phyloP scores from a whole-genome alignment of 2,329 filamentous ascomycete species.

The Xylaria arbuscula region DNA sequence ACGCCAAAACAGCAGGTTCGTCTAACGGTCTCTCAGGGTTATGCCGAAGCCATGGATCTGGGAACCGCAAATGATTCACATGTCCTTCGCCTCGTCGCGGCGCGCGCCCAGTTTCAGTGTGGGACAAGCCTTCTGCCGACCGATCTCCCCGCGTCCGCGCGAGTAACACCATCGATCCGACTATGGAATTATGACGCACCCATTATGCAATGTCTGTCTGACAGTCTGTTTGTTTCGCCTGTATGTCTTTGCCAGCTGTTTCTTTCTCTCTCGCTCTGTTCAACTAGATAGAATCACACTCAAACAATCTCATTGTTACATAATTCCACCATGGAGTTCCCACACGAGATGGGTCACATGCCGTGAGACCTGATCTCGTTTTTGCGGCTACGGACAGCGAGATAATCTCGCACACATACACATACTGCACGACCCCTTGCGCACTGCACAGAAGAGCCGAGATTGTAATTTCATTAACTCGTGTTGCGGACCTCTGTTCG shows the following conservation, averaged over 20 bases:
- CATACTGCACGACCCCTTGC: constrained; percentile 12
- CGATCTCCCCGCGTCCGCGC: neutral
- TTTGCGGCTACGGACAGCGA: constrained; percentile 38
- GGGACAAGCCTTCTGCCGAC: constrained; percentile 21
- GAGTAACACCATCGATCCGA: neutral
- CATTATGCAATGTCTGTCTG: constrained; percentile 3
- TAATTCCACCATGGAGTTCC: neutral
- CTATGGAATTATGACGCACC: constrained; percentile 5
- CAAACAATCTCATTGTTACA: too few species aligned
- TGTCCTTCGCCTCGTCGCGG: constrained; percentile 4
- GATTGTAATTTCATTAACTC: constrained; percentile 30
- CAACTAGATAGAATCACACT: too few species aligned
- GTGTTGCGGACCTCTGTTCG: constrained; percentile 18
- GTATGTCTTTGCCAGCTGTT: neutral
- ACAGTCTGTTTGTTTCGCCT: neutral
- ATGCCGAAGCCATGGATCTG: constrained; percentile 38
- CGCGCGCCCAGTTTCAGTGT: constrained; percentile 13
- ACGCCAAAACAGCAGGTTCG: constrained; percentile 15
- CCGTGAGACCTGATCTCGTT: constrained; percentile 37
- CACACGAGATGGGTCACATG: neutral
- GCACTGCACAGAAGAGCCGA: constrained; percentile 8
- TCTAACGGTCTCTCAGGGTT: constrained; percentile 35
- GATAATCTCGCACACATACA: constrained; percentile 31
- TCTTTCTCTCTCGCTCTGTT: too few species aligned
- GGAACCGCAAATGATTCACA: constrained; percentile 26